phyloP scores from a whole-genome alignment of 2,329 filamentous ascomycete genomes.

The Pseudogymnoascus sp. region DNA sequence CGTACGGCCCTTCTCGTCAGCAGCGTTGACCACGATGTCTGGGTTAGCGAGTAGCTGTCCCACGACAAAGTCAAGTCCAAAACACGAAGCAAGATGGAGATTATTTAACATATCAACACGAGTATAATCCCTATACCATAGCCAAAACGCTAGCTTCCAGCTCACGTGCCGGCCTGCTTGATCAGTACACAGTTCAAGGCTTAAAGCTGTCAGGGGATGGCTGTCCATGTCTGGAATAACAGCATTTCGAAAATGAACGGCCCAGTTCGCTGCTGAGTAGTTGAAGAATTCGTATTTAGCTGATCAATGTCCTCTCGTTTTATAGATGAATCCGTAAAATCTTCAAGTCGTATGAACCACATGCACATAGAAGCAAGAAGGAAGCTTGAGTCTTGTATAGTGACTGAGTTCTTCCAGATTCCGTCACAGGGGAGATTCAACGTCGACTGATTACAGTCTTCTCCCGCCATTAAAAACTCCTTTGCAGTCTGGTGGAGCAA shows the following conservation, averaged over 20 bases:
- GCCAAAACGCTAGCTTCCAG: no score
- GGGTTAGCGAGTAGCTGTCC: no score
- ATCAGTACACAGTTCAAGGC: no score
- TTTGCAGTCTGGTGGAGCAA: constrained; percentile 36
- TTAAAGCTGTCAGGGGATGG: no score
- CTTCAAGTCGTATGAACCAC: constrained; percentile 8
- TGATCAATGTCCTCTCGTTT: neutral
- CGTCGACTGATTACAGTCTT: neutral
- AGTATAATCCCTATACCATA: no score
- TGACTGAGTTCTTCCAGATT: constrained; percentile 10
- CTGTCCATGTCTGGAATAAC: no score
- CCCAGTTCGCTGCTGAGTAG: neutral
- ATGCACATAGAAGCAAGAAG: constrained; percentile 7
- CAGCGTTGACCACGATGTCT: no score
- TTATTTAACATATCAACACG: no score
- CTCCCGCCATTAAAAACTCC: constrained; percentile 27
- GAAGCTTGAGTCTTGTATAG: constrained; percentile 8
- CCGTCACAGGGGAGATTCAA: neutral
- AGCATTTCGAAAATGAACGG: constrained; percentile 4
- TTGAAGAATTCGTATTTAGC: neutral
- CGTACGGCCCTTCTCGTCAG: no score
- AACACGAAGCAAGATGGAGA: no score
- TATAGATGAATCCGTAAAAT: neutral
- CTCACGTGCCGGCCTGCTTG: no score
- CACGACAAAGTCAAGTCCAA: no score